These are phyloP conservation scores for Agapanthus africanus DNA, from an alignment of 106 monocot species.

Conservation along the genomic window DNA sequence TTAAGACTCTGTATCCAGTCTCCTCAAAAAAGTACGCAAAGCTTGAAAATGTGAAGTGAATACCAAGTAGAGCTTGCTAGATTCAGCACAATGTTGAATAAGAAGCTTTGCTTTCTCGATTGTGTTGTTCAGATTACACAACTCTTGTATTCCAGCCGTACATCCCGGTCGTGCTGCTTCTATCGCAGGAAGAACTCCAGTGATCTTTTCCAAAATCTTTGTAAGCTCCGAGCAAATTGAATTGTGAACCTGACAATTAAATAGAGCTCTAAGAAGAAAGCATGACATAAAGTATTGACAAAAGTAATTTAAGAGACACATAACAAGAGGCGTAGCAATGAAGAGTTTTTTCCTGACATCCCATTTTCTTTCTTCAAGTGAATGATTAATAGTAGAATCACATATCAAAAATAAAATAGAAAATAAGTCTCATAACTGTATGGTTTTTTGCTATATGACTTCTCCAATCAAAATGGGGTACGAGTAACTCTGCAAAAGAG, in stretches of 20 bases:
- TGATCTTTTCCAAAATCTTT: constrained; percentile 40
- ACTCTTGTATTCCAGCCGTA: constrained; percentile 59
- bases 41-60: neutral
- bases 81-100: constrained; percentile 59
- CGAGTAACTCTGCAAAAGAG: too few relatives aligned
- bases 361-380: neutral
- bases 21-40: neutral
- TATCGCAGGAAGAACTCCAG: constrained; percentile 59
- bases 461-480: too few relatives aligned
- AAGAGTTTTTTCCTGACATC: neutral
- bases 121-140: constrained; percentile 58
- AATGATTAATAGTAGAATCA: neutral
- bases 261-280: neutral
- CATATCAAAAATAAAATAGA: neutral
- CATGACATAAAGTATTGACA: neutral
- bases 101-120: constrained; percentile 64
- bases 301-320: neutral
- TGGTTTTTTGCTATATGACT: neutral
- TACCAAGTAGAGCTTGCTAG: constrained; percentile 94
- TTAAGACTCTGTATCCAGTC: too few relatives aligned
- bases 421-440: neutral
- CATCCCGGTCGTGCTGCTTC: constrained; percentile 81
- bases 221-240: constrained; percentile 60
- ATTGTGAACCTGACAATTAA: constrained; percentile 41
- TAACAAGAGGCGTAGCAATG: neutral